These are phyloP conservation scores for Planoprotostelium fungivorum DNA, from an alignment of 78 protist genomes.

Conservation along the genomic window DNA sequence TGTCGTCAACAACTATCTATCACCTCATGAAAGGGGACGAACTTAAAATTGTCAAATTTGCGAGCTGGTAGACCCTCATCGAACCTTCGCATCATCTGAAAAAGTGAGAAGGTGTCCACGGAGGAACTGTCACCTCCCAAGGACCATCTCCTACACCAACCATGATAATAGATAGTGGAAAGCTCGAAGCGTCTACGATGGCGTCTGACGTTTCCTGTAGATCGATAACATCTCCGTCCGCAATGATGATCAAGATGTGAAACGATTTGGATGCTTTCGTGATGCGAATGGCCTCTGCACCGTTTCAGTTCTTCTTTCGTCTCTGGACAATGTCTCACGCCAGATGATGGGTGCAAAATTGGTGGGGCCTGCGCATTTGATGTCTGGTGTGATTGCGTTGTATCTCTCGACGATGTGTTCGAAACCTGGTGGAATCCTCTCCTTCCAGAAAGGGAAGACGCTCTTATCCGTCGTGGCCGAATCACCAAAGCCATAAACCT, in stretches of 20 bases:
- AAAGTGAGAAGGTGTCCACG: neutral
- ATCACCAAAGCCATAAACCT: slow-evolving; percentile 25
- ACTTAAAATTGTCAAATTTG: slow-evolving; percentile 53
- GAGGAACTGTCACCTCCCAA: slow-evolving; percentile 23
- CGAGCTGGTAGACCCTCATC: slow-evolving; percentile 43
- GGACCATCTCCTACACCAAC: slow-evolving; percentile 79
- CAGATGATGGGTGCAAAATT: slow-evolving; percentile 14
- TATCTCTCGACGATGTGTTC: slow-evolving; percentile 16
- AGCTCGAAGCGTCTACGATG: slow-evolving; percentile 34
- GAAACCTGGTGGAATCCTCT: slow-evolving; percentile 7
- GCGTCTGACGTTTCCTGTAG: slow-evolving; percentile 35
- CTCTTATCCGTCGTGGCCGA: slow-evolving; percentile 8
- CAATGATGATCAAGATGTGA: slow-evolving; percentile 42
- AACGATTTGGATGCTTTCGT: slow-evolving; percentile 7
- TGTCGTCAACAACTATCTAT: neutral
- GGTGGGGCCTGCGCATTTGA: slow-evolving; percentile 16
- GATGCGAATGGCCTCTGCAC: slow-evolving; percentile 5
- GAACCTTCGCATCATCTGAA: neutral
- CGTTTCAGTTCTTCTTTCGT: neutral
- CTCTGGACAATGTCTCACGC: neutral
- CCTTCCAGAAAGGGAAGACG: slow-evolving; percentile 19
- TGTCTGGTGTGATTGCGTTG: slow-evolving; percentile 6
- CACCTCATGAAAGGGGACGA: slow-evolving; percentile 6
- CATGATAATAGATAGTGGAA: slow-evolving; percentile 65
- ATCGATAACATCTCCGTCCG: slow-evolving; percentile 68